Conservation (phyloP, 768 basidiomycete genomes). For the Dacryopinax spathularia region DNA sequence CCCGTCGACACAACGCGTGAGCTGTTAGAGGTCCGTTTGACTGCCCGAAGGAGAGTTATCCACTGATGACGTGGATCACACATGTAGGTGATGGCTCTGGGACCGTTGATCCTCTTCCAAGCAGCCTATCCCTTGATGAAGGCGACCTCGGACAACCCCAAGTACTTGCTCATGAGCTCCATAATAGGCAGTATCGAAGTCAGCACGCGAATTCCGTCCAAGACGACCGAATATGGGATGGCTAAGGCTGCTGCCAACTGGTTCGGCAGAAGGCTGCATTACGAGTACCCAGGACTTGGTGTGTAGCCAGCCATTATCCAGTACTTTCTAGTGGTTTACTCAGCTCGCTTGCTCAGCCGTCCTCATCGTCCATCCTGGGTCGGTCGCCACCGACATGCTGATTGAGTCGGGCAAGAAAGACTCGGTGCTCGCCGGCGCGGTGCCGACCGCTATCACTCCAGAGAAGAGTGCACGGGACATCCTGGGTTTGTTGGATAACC, state of each 20-base stretch:
- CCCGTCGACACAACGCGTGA: background rate
- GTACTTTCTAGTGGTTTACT: too few relatives aligned
- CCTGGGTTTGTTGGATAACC: too few relatives aligned
- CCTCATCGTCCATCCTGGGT: background rate
- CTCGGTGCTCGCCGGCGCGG: background rate
- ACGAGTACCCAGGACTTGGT: conserved; percentile 1
- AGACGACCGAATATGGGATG: background rate
- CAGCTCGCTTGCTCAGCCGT: too few relatives aligned
- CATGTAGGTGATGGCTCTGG: background rate
- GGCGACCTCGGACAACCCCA: background rate
- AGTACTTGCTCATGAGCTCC: conserved; percentile 13
- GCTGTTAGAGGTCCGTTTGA: conserved; percentile 3
- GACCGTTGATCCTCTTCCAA: conserved; percentile 15
- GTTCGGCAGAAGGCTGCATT: conserved; percentile 4
- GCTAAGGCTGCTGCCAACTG: conserved; percentile 15
- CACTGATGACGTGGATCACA: background rate
- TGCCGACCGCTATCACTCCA: background rate
- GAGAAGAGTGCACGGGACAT: background rate
- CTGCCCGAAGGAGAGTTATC: background rate
- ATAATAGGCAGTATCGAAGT: conserved; percentile 3
- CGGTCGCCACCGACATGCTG: background rate
- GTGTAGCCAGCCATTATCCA: background rate
- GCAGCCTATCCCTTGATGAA: conserved; percentile 8
- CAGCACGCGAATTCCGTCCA: background rate
- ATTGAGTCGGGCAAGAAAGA: background rate